Evolutionary conservation across 176 grass and related monocot species (phyloP), one percentile per base, ranked within the genome.

Genomic region (Cenchrus americanus): DNA sequence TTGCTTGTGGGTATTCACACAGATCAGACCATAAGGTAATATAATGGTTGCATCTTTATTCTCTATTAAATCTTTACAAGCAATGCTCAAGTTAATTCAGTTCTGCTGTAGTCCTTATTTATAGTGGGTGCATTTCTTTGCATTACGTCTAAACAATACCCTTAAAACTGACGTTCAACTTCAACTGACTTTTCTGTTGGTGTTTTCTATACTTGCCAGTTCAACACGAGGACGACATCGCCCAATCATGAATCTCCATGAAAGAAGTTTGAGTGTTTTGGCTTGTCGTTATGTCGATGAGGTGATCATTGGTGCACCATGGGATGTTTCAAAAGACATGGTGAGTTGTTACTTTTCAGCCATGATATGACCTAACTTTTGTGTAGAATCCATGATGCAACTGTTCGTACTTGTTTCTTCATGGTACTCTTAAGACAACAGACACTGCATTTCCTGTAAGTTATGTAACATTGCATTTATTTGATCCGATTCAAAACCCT

Each of bases 221-320:
- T 76, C 87, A 60, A 98, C 91, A 53, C 89, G 89, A 80, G 96
- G 96, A 75, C 84, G 63, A 2, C 96, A 98, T 84, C 93, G 91
- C 70, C 96, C 96, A 73, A 98, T 98, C 71, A 98, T 94, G 96
- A 95, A 94, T 83, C 91, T 98, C 17, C 96, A 98, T 66, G 91
- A 95, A 81, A 65, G 93, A 89, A 98, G 96, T 86, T 89, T 98
- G 79, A 98, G 91, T 86, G 93, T 98, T 87, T 92, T 98, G 89
- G 93, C 96, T 47, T 98, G 91, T 65, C 91, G 93, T 71, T 92
- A 95, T 88, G 96, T 94, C 77, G 96, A 95, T 88, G 96, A 95
- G 86, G 96, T 98, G 83, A 98, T 98, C 82, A 98, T 98, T 78
- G 96, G 93, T 85, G 91, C 96, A 21, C 93, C 93, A 73, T 98